Evolutionary conservation across 2,329 filamentous ascomycete species (phyloP).

Genomic region (Alternaria ventricosa): DNA sequence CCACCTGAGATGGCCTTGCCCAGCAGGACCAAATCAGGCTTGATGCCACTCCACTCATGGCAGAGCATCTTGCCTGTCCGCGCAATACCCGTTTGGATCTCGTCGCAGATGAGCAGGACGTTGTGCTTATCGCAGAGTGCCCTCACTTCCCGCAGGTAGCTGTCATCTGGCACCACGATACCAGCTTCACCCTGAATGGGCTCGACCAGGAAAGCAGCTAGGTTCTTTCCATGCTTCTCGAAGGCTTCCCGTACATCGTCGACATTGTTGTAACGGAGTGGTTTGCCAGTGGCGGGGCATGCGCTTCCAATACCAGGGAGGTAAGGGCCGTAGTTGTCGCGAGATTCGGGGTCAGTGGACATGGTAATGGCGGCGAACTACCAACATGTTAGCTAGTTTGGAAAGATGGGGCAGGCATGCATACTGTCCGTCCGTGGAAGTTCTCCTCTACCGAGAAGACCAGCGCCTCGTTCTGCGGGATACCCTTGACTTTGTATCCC

Average conservation of each 20-base stretch:
- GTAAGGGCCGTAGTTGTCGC: slow-evolving; percentile 96
- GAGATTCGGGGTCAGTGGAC: slow-evolving; percentile 93
- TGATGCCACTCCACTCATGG: slow-evolving; percentile 92
- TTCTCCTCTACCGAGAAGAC: slow-evolving; percentile 88
- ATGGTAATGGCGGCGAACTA: slow-evolving; percentile 94
- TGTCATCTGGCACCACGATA: slow-evolving; percentile 90
- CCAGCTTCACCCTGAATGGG: slow-evolving; percentile 98
- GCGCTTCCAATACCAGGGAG: slow-evolving; percentile 84
- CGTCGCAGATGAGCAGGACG: slow-evolving; percentile 93
- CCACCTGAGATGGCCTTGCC: slow-evolving; percentile 98
- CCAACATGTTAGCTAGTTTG: slow-evolving; percentile 16
- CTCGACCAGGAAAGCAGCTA: slow-evolving; percentile 92
- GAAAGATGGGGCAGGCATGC: slow-evolving; percentile 40
- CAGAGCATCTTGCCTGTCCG: slow-evolving; percentile 93
- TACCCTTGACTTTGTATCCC: slow-evolving; percentile 96
- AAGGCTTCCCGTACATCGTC: slow-evolving; percentile 79
- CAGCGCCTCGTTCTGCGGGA: slow-evolving; percentile 81
- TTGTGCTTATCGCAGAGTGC: slow-evolving; percentile 94
- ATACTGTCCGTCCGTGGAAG: slow-evolving; percentile 93
- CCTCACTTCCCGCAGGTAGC: slow-evolving; percentile 81
- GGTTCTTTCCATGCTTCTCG: slow-evolving; percentile 80
- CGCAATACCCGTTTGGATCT: slow-evolving; percentile 98
- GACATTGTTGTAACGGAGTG: slow-evolving; percentile 86
- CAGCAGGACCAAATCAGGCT: slow-evolving; percentile 91
- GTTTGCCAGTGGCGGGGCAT: slow-evolving; percentile 75